Conservation (phyloP, 2,329 filamentous ascomycete genomes). For the Colletotrichum viniferum region DNA sequence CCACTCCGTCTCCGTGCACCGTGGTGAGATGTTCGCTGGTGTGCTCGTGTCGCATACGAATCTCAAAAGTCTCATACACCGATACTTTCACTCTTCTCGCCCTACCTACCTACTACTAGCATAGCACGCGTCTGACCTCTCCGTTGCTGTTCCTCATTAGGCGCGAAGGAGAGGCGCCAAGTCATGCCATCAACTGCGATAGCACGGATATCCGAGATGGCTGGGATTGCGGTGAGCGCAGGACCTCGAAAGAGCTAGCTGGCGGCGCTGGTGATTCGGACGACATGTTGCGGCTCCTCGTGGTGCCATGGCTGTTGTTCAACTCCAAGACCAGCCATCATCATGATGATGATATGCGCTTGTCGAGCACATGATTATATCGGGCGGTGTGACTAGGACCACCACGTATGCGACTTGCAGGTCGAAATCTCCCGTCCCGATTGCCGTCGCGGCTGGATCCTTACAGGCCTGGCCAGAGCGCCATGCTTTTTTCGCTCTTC, state of each 20-base stretch:
- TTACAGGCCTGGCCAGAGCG: not conserved
- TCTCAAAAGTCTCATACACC: not conserved
- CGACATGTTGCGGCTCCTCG: not conserved
- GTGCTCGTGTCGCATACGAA: not conserved
- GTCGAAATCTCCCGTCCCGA: constrained; percentile 12
- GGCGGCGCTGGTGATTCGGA: not conserved
- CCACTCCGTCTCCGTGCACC: not conserved
- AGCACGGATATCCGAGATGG: not conserved
- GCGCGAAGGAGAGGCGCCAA: not conserved
- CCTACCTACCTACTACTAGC: not conserved
- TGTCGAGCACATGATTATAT: constrained; percentile 10
- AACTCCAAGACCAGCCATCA: not conserved
- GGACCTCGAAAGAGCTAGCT: not conserved
- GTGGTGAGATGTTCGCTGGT: not conserved
- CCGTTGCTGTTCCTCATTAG: not conserved
- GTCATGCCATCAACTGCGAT: not conserved
- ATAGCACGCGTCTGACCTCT: not conserved
- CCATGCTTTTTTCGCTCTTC: not conserved
- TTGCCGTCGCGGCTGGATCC: not conserved
- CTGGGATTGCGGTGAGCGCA: not conserved
- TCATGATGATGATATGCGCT: not conserved
- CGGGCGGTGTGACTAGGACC: not conserved
- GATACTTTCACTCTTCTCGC: not conserved
- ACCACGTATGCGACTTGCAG: constrained; percentile 4
- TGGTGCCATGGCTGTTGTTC: not conserved